Evolutionary conservation across 2,329 filamentous ascomycete genomes (phyloP).

Genomic region (Fusarium albosuccineum): DNA sequence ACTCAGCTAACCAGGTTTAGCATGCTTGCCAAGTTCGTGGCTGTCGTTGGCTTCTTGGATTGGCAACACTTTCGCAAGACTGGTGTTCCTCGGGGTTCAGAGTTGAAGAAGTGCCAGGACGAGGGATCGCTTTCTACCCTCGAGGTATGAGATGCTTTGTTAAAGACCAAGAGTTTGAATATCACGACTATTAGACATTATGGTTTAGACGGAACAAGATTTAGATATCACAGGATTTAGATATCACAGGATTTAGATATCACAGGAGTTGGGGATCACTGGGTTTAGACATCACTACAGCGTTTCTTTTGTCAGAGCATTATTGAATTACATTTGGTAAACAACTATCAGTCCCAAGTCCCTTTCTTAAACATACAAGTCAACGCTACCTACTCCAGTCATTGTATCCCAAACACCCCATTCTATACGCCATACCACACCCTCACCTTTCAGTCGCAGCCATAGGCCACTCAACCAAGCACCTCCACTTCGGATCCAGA

Average conservation of each 20-base stretch:
- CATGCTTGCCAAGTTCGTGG: not conserved
- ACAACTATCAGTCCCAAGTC: too few species aligned
- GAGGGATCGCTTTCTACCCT: not conserved
- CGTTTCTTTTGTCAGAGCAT: too few species aligned
- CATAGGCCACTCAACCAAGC: conserved; percentile 31
- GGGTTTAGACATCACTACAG: too few species aligned
- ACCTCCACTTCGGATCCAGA: conserved; percentile 18
- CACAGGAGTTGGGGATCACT: too few species aligned
- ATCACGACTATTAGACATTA: too few species aligned
- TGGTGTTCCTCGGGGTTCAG: not conserved
- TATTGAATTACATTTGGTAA: too few species aligned
- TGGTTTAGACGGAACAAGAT: too few species aligned
- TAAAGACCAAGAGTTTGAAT: too few species aligned
- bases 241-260: too few species aligned
- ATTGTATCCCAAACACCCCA: not conserved
- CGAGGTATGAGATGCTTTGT: not conserved
- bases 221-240: too few species aligned
- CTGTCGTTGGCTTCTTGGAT: not conserved
- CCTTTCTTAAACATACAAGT: too few species aligned
- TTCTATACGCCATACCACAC: not conserved
- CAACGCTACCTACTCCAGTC: not conserved
- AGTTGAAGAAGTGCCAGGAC: not conserved
- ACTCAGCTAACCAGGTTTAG: not conserved
- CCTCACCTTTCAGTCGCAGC: conserved; percentile 11
- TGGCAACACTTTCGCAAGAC: not conserved